A percentile compares a stretch with the other conserved stretches of the same genome.
phyloP scores from a whole-genome alignment of 1,284 basidiomycete genomes.

The Cryptococcus sp. region DNA sequence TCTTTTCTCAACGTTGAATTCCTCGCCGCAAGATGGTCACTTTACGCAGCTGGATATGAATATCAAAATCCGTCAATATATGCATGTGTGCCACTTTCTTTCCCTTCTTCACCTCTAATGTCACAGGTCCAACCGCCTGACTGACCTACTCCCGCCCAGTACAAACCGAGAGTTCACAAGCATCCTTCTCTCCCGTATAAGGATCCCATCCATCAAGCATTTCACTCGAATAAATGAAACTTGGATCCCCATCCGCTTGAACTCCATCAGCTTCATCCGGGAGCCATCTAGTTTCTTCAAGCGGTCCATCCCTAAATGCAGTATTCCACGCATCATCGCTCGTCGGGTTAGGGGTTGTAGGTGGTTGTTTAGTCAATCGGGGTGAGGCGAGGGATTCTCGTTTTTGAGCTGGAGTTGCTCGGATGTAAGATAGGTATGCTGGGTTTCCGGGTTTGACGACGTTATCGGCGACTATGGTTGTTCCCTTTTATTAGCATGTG shows the following conservation, averaged over 20 bases:
- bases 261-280: conserved; percentile 33
- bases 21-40: no score
- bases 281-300: conserved; percentile 36
- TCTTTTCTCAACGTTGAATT: no score
- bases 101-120: no score
- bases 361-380: conserved; percentile 17
- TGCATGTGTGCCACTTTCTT: no score
- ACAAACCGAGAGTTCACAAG: conserved; percentile 38
- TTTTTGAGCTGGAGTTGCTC: conserved; percentile 28
- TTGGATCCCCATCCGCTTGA: conserved; percentile 28
- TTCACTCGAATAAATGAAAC: conserved; percentile 28
- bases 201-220: conserved; percentile 40
- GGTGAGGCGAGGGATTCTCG: conserved; percentile 14
- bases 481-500: conserved; percentile 19
- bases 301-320: conserved; percentile 31
- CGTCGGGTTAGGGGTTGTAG: conserved; percentile 24
- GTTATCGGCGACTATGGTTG: conserved; percentile 37
- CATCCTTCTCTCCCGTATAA: conserved; percentile 39
- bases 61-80: no score
- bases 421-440: conserved; percentile 37
- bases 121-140: no score
- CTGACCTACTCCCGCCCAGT: conserved; percentile 17
- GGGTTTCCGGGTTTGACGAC: conserved; percentile 42
- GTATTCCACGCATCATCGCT: conserved; percentile 20
- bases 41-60: no score